Conservation (phyloP, 2,329 filamentous ascomycete genomes). For the Xylariaceae sp. region DNA sequence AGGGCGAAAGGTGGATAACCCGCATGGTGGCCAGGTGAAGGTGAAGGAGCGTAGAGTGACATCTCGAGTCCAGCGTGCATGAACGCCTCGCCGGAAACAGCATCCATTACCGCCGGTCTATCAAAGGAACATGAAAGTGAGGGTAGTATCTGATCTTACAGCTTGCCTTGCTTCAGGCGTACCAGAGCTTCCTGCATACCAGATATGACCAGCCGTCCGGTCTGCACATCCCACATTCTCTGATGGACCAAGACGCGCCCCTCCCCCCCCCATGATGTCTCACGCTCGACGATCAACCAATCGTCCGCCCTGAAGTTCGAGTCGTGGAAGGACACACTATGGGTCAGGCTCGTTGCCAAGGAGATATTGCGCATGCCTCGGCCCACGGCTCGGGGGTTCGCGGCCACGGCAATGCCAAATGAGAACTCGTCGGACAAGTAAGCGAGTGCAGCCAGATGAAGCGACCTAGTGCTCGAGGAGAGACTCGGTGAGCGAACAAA, state of each 20-base stretch:
- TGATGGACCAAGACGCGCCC: constrained; percentile 7
- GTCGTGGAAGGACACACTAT: constrained; percentile 11
- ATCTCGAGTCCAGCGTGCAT: too few relatives aligned
- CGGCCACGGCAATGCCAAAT: constrained; percentile 4
- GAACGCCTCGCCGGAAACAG: too few relatives aligned
- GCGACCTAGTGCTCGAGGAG: neutral
- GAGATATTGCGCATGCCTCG: constrained; percentile 5
- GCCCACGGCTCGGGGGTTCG: constrained; percentile 3
- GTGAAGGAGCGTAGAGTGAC: too few relatives aligned
- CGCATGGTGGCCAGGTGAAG: too few relatives aligned
- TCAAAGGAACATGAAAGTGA: too few relatives aligned
- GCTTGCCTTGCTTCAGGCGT: constrained; percentile 1
- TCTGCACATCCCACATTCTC: constrained; percentile 4
- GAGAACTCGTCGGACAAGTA: constrained; percentile 10
- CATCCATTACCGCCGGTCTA: too few relatives aligned
- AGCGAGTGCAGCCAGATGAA: constrained; percentile 8
- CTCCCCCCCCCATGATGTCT: constrained; percentile 9
- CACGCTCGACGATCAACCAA: constrained; percentile 8
- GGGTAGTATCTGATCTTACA: too few relatives aligned
- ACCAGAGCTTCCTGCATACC: constrained; percentile 7
- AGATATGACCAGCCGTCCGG: constrained; percentile 5
- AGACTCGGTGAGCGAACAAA: constrained; percentile 5
- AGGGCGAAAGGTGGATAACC: too few relatives aligned
- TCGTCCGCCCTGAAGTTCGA: constrained; percentile 1
- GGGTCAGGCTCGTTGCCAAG: constrained; percentile 9